phyloP scores from a whole-genome alignment of 257 asterid genomes.

The Penstemon barbatus region DNA sequence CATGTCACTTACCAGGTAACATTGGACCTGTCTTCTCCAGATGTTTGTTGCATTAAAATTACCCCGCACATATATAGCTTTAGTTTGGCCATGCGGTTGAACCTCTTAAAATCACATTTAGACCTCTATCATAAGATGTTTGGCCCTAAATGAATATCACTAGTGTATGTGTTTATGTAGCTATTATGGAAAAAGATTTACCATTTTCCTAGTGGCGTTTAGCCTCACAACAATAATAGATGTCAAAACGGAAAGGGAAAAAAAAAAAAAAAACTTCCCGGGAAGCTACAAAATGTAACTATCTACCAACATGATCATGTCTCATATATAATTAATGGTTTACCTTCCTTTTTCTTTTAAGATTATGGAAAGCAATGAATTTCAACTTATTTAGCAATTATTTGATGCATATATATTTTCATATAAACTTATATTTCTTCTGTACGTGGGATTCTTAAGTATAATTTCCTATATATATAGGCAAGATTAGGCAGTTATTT shows the following conservation, averaged over 20 bases:
- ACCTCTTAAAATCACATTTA: too few relatives aligned
- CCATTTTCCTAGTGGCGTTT: too few relatives aligned
- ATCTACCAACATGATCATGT: not conserved
- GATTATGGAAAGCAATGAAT: not conserved
- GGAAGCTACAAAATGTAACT: too few relatives aligned
- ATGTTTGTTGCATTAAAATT: not conserved
- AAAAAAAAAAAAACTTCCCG: too few relatives aligned
- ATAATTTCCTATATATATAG: too few relatives aligned
- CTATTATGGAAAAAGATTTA: not conserved
- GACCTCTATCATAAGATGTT: too few relatives aligned
- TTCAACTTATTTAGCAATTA: not conserved
- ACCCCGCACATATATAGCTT: not conserved
- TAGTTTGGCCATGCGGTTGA: too few relatives aligned
- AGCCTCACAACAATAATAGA: too few relatives aligned
- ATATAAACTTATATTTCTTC: not conserved
- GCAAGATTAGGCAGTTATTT: not conserved
- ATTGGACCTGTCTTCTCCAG: not conserved
- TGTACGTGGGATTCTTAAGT: too few relatives aligned
- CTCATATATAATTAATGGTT: constrained; percentile 12
- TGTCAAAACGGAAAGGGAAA: too few relatives aligned
- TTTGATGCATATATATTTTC: not conserved
- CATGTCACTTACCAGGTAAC: constrained; percentile 47
- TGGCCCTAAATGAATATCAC: not conserved
- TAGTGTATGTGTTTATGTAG: not conserved
- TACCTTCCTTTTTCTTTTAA: constrained; percentile 25